These are phyloP conservation scores for Spiraea crenata DNA, from an alignment of 331 rosid species.

Conservation along the genomic window DNA sequence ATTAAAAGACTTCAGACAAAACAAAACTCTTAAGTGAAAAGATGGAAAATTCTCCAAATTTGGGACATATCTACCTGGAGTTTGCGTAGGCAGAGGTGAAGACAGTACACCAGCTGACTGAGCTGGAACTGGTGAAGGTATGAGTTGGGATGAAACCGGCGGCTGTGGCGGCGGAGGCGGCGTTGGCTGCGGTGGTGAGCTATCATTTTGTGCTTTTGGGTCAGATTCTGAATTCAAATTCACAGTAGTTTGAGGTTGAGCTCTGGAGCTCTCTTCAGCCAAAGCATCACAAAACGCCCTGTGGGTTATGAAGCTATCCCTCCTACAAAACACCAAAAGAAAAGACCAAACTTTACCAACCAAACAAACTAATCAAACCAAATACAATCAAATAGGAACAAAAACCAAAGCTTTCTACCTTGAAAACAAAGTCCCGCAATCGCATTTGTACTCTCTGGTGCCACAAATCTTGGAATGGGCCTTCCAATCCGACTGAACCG, in stretches of 20 bases:
- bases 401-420: conserved; percentile 38
- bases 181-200: conserved; percentile 11
- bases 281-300: conserved; percentile 97
- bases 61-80: conserved; percentile 50
- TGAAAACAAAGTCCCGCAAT: conserved; percentile 83
- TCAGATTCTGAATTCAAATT: conserved; percentile 27
- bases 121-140: conserved; percentile 37
- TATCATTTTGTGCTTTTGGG: conserved; percentile 26
- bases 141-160: conserved; percentile 13
- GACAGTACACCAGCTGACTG: conserved; percentile 44
- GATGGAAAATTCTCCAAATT: conserved; percentile 24
- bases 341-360: conserved; percentile 31
- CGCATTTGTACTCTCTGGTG: conserved; percentile 86
- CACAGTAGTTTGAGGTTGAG: conserved; percentile 28
- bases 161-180: conserved; percentile 2
- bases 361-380: conserved; percentile 2
- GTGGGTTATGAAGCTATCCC: conserved; percentile 97
- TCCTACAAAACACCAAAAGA: conserved; percentile 50
- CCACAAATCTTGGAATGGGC: conserved; percentile 95
- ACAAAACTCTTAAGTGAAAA: conserved; percentile 18
- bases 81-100: conserved; percentile 50
- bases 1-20: conserved; percentile 51
- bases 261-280: conserved; percentile 82
- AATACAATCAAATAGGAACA: not conserved
- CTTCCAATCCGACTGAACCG: conserved; percentile 96